Percentiles rank a stretch among this genome's conserved stretches.
Evolutionary conservation across 208 protist genomes (phyloP).

Genomic region (Wallacemonas sp.): DNA sequence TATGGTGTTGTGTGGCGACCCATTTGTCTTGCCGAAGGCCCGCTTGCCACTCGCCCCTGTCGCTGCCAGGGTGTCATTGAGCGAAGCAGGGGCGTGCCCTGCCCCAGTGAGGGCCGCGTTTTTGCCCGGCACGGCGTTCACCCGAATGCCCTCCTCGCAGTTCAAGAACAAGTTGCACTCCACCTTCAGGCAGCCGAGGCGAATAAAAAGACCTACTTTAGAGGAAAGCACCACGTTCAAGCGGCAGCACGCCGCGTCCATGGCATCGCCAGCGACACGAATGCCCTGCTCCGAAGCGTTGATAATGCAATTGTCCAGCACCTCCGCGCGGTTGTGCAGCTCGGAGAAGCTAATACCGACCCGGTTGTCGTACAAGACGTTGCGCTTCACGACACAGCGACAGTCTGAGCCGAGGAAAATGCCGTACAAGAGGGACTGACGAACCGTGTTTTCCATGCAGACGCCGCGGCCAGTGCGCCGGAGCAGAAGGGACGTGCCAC

Average conservation of each 20-base stretch:
- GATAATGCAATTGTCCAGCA: constrained; percentile 28
- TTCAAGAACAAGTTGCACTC: constrained; percentile 26
- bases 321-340: constrained; percentile 13
- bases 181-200: constrained; percentile 12
- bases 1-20: too few species aligned
- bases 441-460: constrained; percentile 20
- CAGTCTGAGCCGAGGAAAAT: constrained; percentile 26
- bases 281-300: constrained; percentile 13
- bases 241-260: constrained; percentile 13
- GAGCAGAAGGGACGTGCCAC: constrained; percentile 23
- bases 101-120: background rate
- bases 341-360: constrained; percentile 25
- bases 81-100: background rate
- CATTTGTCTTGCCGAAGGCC: background rate
- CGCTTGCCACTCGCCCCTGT: background rate
- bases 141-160: constrained; percentile 20
- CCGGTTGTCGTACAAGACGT: constrained; percentile 20
- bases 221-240: constrained; percentile 14
- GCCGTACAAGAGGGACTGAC: constrained; percentile 7
- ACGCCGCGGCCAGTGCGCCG: constrained; percentile 11
- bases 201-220: background rate
- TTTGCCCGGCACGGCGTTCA: constrained; percentile 10
- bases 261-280: constrained; percentile 26
- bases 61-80: constrained; percentile 1
- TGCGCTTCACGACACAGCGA: constrained; percentile 14